phyloP scores from a whole-genome alignment of 2,329 filamentous ascomycete genomes.

The Chaetomium sp. region DNA sequence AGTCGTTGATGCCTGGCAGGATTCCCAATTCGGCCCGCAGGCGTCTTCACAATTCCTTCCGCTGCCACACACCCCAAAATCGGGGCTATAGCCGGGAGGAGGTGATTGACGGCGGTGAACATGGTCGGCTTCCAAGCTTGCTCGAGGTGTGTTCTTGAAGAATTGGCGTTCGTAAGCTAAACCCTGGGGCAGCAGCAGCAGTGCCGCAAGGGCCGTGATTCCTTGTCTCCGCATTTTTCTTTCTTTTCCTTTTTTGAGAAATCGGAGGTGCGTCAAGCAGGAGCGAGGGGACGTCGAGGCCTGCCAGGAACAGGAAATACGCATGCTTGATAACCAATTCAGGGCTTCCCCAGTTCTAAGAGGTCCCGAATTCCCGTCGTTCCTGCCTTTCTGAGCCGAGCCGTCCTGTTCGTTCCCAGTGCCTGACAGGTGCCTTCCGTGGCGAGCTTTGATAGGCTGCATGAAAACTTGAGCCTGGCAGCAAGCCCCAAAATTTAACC shows the following conservation, averaged over 20 bases:
- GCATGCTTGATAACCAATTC: conserved; percentile 13
- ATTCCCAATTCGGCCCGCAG: conserved; percentile 33
- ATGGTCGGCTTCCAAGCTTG: background rate
- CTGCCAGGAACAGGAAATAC: conserved; percentile 25
- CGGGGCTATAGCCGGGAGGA: conserved; percentile 33
- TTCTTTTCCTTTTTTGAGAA: background rate
- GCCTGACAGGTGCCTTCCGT: conserved; percentile 19
- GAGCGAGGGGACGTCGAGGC: background rate
- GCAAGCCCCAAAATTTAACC: conserved; percentile 23
- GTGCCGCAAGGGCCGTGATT: conserved; percentile 9
- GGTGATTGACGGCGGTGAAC: conserved; percentile 30
- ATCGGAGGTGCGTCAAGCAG: background rate
- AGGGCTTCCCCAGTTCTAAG: background rate
- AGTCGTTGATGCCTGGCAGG: conserved; percentile 31
- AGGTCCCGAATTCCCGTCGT: background rate
- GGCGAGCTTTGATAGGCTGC: conserved; percentile 34
- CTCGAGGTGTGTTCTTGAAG: conserved; percentile 23
- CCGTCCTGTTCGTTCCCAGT: conserved; percentile 14
- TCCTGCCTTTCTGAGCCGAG: conserved; percentile 7
- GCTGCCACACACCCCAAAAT: conserved; percentile 34
- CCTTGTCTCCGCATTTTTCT: conserved; percentile 20
- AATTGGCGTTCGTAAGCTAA: conserved; percentile 26
- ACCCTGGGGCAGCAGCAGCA: conserved; percentile 15
- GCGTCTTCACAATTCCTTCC: conserved; percentile 34
- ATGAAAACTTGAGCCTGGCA: conserved; percentile 3